Conservation (phyloP, 2,329 filamentous ascomycete genomes). For the Truncatella angustata region DNA sequence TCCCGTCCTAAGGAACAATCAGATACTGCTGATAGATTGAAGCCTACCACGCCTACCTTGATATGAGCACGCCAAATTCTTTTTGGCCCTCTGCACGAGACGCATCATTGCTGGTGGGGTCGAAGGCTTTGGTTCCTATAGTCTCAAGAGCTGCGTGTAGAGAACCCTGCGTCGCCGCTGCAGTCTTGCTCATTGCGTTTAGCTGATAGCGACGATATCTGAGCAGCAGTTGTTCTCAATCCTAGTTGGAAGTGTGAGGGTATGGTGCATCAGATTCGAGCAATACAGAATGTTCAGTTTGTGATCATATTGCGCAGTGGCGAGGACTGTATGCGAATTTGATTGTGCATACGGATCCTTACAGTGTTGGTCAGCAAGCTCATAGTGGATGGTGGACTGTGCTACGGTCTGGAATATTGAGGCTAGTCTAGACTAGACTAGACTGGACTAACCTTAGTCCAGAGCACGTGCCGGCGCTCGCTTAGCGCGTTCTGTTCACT, state of each 20-base stretch:
- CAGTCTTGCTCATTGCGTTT: constrained; percentile 14
- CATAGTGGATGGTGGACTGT: too few species aligned
- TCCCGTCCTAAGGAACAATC: constrained; percentile 40
- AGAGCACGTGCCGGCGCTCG: constrained; percentile 1
- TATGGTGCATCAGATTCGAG: too few species aligned
- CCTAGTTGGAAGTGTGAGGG: too few species aligned
- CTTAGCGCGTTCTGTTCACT: neutral
- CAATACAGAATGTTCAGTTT: too few species aligned
- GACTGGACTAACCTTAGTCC: too few species aligned
- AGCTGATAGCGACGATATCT: neutral
- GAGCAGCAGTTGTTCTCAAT: too few species aligned
- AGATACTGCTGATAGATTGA: constrained; percentile 16
- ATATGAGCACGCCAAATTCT: constrained; percentile 47
- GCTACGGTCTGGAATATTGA: too few species aligned
- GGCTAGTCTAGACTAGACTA: too few species aligned
- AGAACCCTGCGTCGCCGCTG: constrained; percentile 23
- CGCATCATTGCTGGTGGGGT: constrained; percentile 36
- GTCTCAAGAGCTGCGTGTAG: constrained; percentile 33
- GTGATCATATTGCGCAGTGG: too few species aligned
- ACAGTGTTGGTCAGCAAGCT: neutral
- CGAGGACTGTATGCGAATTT: too few species aligned
- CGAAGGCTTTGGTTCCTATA: constrained; percentile 48
- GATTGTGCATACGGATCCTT: neutral
- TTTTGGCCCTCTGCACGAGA: constrained; percentile 32
- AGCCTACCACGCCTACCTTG: constrained; percentile 38